Evolutionary conservation across 805 yeast species (phyloP).

Genomic region (Ogataea allantospora): DNA sequence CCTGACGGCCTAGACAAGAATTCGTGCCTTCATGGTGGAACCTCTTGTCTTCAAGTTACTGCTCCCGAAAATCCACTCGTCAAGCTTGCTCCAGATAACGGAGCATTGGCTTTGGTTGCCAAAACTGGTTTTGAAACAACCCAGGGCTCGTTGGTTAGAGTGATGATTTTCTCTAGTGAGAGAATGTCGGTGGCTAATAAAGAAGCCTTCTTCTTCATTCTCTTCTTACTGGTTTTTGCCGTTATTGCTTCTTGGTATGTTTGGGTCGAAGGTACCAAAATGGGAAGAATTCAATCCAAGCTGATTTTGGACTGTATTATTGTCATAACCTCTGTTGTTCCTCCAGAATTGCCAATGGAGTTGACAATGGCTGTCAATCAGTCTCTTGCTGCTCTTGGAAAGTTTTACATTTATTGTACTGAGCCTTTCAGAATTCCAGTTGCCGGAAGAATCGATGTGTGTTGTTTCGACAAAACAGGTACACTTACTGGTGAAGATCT

Average conservation of each 20-base stretch:
- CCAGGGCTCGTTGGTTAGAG: constrained; percentile 95
- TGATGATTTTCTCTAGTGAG: constrained; percentile 96
- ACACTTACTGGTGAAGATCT: constrained; percentile 96
- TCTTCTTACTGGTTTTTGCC: constrained; percentile 87
- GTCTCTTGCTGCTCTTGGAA: constrained; percentile 82
- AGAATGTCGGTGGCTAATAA: constrained; percentile 94
- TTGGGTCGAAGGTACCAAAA: constrained; percentile 94
- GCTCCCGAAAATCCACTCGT: constrained; percentile 49
- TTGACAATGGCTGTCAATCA: constrained; percentile 96
- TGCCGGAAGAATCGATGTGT: constrained; percentile 97
- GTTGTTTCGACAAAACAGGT: constrained; percentile 98
- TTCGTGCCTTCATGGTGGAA: constrained; percentile 90
- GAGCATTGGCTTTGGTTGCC: constrained; percentile 85
- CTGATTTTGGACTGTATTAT: constrained; percentile 92
- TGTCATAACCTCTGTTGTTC: constrained; percentile 95
- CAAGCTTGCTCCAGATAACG: constrained; percentile 80
- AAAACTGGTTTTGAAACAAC: constrained; percentile 98
- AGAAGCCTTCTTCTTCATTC: constrained; percentile 89
- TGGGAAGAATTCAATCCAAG: constrained; percentile 94
- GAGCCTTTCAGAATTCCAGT: constrained; percentile 97
- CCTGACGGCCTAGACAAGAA: constrained; percentile 86
- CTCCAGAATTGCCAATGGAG: constrained; percentile 99
- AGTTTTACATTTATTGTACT: constrained; percentile 90
- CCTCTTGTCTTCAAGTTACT: constrained; percentile 90
- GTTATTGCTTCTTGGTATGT: constrained; percentile 96